Base-by-base conservation (phyloP, 768 basidiomycete species). In the Rhizopogon vulgaris region DNA sequence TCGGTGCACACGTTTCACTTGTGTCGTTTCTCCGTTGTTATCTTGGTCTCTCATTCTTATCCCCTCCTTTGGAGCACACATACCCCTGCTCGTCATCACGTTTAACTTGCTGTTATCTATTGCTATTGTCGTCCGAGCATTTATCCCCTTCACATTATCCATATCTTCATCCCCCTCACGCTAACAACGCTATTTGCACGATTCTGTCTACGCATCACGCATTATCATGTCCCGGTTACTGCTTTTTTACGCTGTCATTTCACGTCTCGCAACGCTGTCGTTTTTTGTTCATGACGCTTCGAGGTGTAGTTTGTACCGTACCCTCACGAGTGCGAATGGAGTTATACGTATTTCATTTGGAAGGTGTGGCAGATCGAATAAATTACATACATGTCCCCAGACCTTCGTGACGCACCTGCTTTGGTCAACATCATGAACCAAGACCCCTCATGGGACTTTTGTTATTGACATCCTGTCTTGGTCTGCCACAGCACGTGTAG, bases 101-200 rank as follows among this genome's bases (percentile, higher is more conserved):
- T 65, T 61, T 47, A 64, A 58, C 34, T 62, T 55, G 52, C 60
- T 64, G 57, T 64, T 65, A 70, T 70, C 57, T 70, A 68, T 68
- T 56, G 56, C 61, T 70, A 61, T 65, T 58, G 56, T 56, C 65
- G 55, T 52, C 53, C 46, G 39, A 39, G 42, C 56, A 58, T 64
- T 50, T 17, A 34, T 37, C 25, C 41, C 24, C 38, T 38, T 39
- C 41, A n/a, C 49, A 25, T 41, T 38, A 28, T 42, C 45, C 30
- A 12, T 45, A n/a, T 17, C 27, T 53, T 37, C 24, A 41, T 48
- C 15, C 6, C 18, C 30, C 30, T 46, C 32, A 46, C 32, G 14
- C 32, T 46, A 32, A 46, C 45, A 32, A 46, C 45, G 45, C 22
- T 15, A 46, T 24, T 34, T 36, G 9, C 34, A 46, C 45, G 45